phyloP scores from a whole-genome alignment of 2,329 filamentous ascomycete species.

The Pseudopithomyces maydicus region DNA sequence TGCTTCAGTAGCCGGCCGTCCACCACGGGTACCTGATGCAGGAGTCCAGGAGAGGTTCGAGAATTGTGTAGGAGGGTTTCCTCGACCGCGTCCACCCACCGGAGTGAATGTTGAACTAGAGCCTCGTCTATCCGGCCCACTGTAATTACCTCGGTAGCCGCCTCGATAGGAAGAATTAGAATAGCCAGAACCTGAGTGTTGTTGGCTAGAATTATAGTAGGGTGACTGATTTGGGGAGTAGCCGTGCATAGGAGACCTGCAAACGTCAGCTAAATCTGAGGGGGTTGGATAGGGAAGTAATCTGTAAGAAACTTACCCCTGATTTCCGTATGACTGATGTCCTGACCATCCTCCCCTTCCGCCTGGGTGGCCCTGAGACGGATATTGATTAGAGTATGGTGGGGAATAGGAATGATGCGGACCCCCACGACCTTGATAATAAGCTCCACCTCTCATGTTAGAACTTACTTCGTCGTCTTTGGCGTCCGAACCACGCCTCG shows the following conservation, averaged over 20 bases:
- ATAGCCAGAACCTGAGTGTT: conserved; percentile 49
- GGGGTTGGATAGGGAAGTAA: neutral
- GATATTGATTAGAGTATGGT: conserved; percentile 64
- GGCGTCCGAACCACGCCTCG: conserved; percentile 38
- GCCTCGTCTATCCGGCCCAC: conserved; percentile 51
- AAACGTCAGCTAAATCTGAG: neutral
- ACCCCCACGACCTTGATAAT: conserved; percentile 43
- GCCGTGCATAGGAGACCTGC: conserved; percentile 55
- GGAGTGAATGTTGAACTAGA: conserved; percentile 47
- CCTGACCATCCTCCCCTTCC: conserved; percentile 60
- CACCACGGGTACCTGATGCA: conserved; percentile 59
- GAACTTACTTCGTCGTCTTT: conserved; percentile 31
- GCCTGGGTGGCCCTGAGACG: conserved; percentile 64
- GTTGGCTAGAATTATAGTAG: conserved; percentile 46
- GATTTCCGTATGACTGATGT: conserved; percentile 51
- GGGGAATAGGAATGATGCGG: conserved; percentile 64
- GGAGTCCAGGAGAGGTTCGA: conserved; percentile 75
- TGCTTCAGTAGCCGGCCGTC: conserved; percentile 50
- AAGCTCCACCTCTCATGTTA: conserved; percentile 42
- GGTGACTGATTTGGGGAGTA: conserved; percentile 50
- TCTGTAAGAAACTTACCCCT: conserved; percentile 52
- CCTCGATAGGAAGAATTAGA: conserved; percentile 53
- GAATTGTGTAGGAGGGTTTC: conserved; percentile 57
- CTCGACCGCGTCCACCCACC: conserved; percentile 57
- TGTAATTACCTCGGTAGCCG: conserved; percentile 64